phyloP scores from a whole-genome alignment of 176 grass and related monocot genomes.

The Hordeum marinum region DNA sequence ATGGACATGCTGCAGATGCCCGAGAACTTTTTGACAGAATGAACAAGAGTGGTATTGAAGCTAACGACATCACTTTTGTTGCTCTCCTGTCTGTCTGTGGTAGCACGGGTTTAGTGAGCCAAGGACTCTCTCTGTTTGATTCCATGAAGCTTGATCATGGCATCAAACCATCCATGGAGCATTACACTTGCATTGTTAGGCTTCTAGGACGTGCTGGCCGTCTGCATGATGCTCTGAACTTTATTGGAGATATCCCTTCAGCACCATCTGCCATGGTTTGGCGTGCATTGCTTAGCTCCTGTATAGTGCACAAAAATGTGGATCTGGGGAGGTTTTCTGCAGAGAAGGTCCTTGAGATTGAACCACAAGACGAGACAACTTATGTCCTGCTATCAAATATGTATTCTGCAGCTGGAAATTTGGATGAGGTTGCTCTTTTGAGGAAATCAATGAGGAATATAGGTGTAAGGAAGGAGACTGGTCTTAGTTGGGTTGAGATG shows the following conservation, averaged over 20 bases:
- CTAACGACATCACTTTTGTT: slow-evolving; percentile 45
- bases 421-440: slow-evolving; percentile 45
- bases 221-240: slow-evolving; percentile 40
- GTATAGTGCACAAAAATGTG: slow-evolving; percentile 47
- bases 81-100: slow-evolving; percentile 36
- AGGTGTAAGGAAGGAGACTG: slow-evolving; percentile 41
- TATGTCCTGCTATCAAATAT: slow-evolving; percentile 53
- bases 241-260: slow-evolving; percentile 39
- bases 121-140: slow-evolving; percentile 33
- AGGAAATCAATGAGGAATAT: slow-evolving; percentile 54
- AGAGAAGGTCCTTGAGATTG: slow-evolving; percentile 46
- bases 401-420: slow-evolving; percentile 52
- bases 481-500: slow-evolving; percentile 51
- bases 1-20: slow-evolving; percentile 29
- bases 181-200: slow-evolving; percentile 52
- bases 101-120: slow-evolving; percentile 35
- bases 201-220: slow-evolving; percentile 41
- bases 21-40: slow-evolving; percentile 37
- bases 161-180: slow-evolving; percentile 43
- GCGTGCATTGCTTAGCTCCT: slow-evolving; percentile 47
- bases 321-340: slow-evolving; percentile 42
- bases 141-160: slow-evolving; percentile 35
- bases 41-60: slow-evolving; percentile 23
- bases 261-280: slow-evolving; percentile 50
- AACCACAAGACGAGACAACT: slow-evolving; percentile 44